Percentiles rank a stretch among this genome's conserved stretches.
Evolutionary conservation across 495 filamentous ascomycete genomes (phyloP).

Genomic region (Aspergillus mulundensis): DNA sequence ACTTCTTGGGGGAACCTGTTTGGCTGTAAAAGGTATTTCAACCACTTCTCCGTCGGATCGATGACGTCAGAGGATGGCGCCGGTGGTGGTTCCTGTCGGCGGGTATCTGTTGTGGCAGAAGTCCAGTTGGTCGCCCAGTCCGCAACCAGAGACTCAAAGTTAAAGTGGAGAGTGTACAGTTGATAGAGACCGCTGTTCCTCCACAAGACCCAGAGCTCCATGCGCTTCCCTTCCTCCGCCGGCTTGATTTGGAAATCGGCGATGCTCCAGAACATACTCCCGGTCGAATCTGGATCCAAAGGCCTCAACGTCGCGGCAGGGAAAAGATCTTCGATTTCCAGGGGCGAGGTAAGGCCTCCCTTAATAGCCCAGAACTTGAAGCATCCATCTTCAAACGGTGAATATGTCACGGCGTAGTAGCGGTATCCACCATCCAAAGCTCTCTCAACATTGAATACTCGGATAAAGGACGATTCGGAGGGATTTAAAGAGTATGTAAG

Average conservation of each 20-base stretch:
- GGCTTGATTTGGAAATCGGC: conserved; percentile 73
- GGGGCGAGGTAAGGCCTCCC: conserved; percentile 55
- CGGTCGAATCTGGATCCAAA: conserved; percentile 59
- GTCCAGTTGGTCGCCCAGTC: conserved; percentile 73
- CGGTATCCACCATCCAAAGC: conserved; percentile 53
- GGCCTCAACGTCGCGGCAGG: conserved; percentile 60
- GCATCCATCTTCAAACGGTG: conserved; percentile 76
- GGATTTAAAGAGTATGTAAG: conserved; percentile 73
- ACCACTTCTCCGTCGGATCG: conserved; percentile 48
- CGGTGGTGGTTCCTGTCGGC: conserved; percentile 49
- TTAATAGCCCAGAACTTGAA: conserved; percentile 94
- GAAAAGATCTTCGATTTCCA: conserved; percentile 68
- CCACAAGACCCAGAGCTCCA: conserved; percentile 83
- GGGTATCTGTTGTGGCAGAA: conserved; percentile 61
- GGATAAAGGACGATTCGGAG: conserved; percentile 63
- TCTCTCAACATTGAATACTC: conserved; percentile 58
- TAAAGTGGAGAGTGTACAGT: conserved; percentile 61
- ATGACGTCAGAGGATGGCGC: conserved; percentile 57
- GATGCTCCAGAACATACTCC: conserved; percentile 79
- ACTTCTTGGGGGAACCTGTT: conserved; percentile 71
- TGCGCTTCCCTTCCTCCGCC: conserved; percentile 44
- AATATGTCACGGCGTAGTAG: conserved; percentile 79
- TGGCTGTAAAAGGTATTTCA: conserved; percentile 70
- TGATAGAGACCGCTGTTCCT: conserved; percentile 76
- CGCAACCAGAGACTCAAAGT: conserved; percentile 44